phyloP scores from a whole-genome alignment of 768 basidiomycete genomes.

The Lentinula lateritia region DNA sequence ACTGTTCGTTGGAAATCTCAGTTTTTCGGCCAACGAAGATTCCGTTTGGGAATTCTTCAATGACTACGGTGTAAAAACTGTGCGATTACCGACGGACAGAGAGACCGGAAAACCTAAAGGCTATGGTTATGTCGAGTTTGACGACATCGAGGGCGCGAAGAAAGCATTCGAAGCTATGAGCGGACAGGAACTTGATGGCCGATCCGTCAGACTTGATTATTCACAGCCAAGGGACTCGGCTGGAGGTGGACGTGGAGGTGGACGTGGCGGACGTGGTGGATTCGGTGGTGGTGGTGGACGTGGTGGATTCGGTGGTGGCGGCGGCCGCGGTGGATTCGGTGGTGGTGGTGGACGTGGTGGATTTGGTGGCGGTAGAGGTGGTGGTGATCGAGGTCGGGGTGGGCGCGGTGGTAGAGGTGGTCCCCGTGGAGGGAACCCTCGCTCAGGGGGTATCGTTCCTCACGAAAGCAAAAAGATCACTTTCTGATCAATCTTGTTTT shows the following conservation, averaged over 20 bases:
- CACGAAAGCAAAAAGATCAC: constrained; percentile 56
- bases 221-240: constrained; percentile 72
- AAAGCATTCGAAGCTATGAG: constrained; percentile 68
- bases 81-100: constrained; percentile 88
- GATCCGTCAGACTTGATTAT: constrained; percentile 78
- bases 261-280: constrained; percentile 18
- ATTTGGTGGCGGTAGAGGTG: constrained; percentile 32
- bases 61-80: constrained; percentile 82
- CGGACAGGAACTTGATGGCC: constrained; percentile 77
- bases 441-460: constrained; percentile 59
- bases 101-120: constrained; percentile 90
- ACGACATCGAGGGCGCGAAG: constrained; percentile 71
- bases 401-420: constrained; percentile 36
- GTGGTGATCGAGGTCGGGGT: constrained; percentile 38
- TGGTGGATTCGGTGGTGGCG: constrained; percentile 38
- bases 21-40: constrained; percentile 78
- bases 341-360: constrained; percentile 29
- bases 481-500: constrained; percentile 28
- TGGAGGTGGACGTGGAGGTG: constrained; percentile 43
- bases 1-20: constrained; percentile 89
- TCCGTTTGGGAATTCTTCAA: constrained; percentile 85
- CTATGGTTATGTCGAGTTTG: constrained; percentile 95
- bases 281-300: constrained; percentile 42
- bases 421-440: constrained; percentile 39
- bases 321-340: constrained; percentile 27